Conservation (phyloP, 805 yeast species). For the Metschnikowia peoriensis region DNA sequence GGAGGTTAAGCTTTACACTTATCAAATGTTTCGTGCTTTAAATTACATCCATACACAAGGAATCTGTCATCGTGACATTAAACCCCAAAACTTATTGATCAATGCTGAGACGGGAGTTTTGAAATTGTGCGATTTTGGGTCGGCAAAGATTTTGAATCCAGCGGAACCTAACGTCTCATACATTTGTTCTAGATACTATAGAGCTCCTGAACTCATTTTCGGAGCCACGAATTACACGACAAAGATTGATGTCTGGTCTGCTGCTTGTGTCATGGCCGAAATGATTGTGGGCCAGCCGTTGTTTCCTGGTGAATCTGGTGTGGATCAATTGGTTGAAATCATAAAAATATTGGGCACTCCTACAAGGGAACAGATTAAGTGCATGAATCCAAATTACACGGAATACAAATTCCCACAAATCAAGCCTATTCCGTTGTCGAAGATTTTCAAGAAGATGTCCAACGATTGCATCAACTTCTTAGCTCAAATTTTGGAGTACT, state of each 20-base stretch:
- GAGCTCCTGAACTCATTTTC: constrained; percentile 97
- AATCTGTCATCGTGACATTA: constrained; percentile 91
- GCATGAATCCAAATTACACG: constrained; percentile 96
- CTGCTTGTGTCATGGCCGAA: constrained; percentile 98
- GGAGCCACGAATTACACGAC: constrained; percentile 97
- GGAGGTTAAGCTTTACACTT: constrained; percentile 83
- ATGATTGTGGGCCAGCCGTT: constrained; percentile 91
- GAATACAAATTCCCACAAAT: constrained; percentile 94
- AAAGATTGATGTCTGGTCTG: constrained; percentile 95
- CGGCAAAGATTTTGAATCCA: constrained; percentile 88
- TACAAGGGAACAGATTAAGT: constrained; percentile 80
- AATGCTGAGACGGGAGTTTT: constrained; percentile 83
- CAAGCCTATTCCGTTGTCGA: constrained; percentile 70
- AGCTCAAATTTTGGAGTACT: constrained; percentile 58
- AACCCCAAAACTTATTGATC: constrained; percentile 84
- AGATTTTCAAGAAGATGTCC: constrained; percentile 60
- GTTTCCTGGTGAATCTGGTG: constrained; percentile 97
- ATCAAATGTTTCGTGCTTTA: constrained; percentile 72
- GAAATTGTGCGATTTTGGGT: constrained; percentile 94
- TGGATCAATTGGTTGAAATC: constrained; percentile 95
- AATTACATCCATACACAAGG: constrained; percentile 76
- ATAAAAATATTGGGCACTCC: constrained; percentile 97
- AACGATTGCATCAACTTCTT: constrained; percentile 55
- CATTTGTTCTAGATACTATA: constrained; percentile 92
- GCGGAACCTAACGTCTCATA: constrained; percentile 93